These are phyloP conservation scores for Citrus australasica DNA, from an alignment of 345 rosid species.

Conservation along the genomic window DNA sequence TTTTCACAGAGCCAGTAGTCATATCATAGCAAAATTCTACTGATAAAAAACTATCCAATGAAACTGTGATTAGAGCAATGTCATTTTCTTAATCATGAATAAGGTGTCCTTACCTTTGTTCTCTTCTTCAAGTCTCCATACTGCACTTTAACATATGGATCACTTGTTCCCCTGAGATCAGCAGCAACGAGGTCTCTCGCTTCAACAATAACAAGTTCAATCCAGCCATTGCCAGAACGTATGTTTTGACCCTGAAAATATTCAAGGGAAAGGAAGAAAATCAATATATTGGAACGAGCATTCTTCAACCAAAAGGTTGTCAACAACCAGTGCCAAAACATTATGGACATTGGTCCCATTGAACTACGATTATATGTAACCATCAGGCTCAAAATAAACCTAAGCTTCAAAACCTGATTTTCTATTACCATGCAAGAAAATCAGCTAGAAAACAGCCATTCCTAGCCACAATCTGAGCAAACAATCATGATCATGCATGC, in stretches of 20 bases:
- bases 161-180: slow-evolving; percentile 96
- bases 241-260: slow-evolving; percentile 40
- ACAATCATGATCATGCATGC: not conserved
- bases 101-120: slow-evolving; percentile 60
- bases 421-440: not conserved
- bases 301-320: slow-evolving; percentile 6
- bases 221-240: slow-evolving; percentile 65
- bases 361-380: not conserved
- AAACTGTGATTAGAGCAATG: not conserved
- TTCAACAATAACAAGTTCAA: slow-evolving; percentile 85
- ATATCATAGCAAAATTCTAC: not conserved
- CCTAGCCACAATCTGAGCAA: not conserved
- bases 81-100: not conserved
- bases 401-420: not conserved
- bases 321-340: not conserved
- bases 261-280: slow-evolving; percentile 11
- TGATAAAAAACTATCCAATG: not conserved
- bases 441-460: not conserved
- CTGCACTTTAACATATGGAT: slow-evolving; percentile 92
- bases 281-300: not conserved
- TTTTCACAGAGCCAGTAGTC: not conserved
- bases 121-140: slow-evolving; percentile 77
- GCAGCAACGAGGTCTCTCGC: slow-evolving; percentile 89
- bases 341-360: not conserved
- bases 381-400: not conserved